Evolutionary conservation across 805 yeast genomes (phyloP).

Genomic region (Cyberlindnera xishuangbannaensis): DNA sequence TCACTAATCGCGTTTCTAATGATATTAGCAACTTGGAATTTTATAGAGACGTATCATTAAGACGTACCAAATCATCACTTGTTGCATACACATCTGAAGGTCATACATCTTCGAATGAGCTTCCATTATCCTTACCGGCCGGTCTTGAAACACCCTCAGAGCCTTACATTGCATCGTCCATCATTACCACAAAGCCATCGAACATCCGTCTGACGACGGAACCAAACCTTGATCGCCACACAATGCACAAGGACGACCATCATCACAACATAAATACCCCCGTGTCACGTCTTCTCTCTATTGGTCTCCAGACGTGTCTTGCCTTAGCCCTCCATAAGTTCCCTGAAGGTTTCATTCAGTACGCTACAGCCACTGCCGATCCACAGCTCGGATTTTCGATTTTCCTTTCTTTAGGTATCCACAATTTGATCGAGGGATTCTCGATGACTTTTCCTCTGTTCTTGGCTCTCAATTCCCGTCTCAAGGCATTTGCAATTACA

Average conservation of each 20-base stretch:
- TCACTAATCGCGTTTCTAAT: slow-evolving; percentile 20
- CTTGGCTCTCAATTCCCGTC: slow-evolving; percentile 59
- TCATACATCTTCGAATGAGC: too few species aligned
- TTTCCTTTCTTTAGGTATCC: slow-evolving; percentile 79
- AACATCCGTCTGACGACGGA: slow-evolving; percentile 18
- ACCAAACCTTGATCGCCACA: slow-evolving; percentile 25
- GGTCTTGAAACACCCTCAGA: too few species aligned
- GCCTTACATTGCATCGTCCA: slow-evolving; percentile 1
- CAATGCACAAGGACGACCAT: slow-evolving; percentile 41
- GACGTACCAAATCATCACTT: slow-evolving; percentile 11
- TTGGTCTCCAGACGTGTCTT: slow-evolving; percentile 84
- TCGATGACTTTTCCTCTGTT: slow-evolving; percentile 88
- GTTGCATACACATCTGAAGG: slow-evolving; percentile 21
- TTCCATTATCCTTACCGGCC: too few species aligned
- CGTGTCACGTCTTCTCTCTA: slow-evolving; percentile 68
- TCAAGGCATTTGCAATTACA: slow-evolving; percentile 58
- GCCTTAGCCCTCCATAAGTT: slow-evolving; percentile 87
- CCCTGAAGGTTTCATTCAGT: slow-evolving; percentile 93
- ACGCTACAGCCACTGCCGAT: slow-evolving; percentile 65
- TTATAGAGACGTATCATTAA: slow-evolving; percentile 15
- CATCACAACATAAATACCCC: slow-evolving; percentile 81
- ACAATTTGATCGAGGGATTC: slow-evolving; percentile 91
- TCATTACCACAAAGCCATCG: slow-evolving; percentile 4
- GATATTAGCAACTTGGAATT: slow-evolving; percentile 24
- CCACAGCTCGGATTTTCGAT: slow-evolving; percentile 71